Evolutionary conservation across 1,139 yeast species (phyloP), one percentile per base, ranked within the genome.

Genomic region (Magnusiomyces suaveolens): DNA sequence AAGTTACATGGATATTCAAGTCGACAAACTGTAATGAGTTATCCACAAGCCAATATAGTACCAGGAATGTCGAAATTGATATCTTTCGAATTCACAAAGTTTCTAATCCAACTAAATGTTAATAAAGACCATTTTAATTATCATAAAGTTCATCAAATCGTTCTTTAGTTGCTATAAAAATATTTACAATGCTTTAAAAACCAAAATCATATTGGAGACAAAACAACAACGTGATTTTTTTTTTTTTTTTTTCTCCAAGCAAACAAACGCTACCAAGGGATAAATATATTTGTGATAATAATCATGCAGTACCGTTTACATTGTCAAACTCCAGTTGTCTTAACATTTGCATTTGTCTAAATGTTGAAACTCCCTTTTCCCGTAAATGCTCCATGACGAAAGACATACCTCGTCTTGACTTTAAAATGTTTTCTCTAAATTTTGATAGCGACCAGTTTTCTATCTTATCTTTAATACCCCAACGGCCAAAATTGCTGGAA

Each of bases 361-460:
- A 56, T 14, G 57, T 54, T 23, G 43, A 56, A 23, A 64, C 52
- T 1, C 72, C 73, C 56, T 67, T 68, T 56, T 73, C 76, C 48
- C 77, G 73, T 47, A 78, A 66, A 52, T 72, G 72, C 62, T 82
- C 82, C 89, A 90, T 85, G 24, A 88, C 96, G 67, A 78, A 81
- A 51, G 79, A 74, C 77, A 90, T 78, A 1, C 96, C 96, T 56
- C 79, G 74, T 57, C 88, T 76, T 23, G 92, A 82, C 60, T 80
- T 80, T 56, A 72, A 73, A 59, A 87, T 72, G 66, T 89, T 86
- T 54, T 82, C 82, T 48, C 81, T 75, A 65, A 90, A 88, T 64
- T 78, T 78, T 39, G 75, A 75, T 63, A 81, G 82, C 50, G 95
- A 83, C 96, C 96, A 89, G 49, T 76, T 75, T 69, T 90, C 97